These are phyloP conservation scores for Trichoderma guizhouense DNA, from an alignment of 2,329 filamentous ascomycete genomes.

Conservation along the genomic window DNA sequence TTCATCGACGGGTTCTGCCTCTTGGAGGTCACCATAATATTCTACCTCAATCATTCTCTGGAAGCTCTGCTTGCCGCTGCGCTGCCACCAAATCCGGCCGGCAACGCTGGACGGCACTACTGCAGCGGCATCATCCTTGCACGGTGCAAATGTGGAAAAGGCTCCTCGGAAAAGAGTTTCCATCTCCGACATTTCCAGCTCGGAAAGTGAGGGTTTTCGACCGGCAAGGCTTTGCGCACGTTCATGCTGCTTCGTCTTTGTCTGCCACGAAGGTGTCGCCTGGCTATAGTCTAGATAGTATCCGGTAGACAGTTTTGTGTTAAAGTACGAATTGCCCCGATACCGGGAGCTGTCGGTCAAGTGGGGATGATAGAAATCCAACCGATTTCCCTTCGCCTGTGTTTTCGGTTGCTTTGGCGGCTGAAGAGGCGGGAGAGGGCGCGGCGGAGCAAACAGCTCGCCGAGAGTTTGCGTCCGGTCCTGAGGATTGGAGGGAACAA, in stretches of 20 bases:
- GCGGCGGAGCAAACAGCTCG: slow-evolving; percentile 68
- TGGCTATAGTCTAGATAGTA: slow-evolving; percentile 70
- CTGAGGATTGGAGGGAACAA: slow-evolving; percentile 33
- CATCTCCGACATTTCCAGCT: slow-evolving; percentile 63
- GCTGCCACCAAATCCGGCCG: slow-evolving; percentile 74
- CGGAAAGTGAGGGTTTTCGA: slow-evolving; percentile 53
- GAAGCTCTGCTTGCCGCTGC: slow-evolving; percentile 62
- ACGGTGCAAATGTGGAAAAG: slow-evolving; percentile 77
- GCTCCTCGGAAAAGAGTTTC: slow-evolving; percentile 72
- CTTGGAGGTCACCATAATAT: slow-evolving; percentile 40
- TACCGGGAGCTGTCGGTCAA: slow-evolving; percentile 53
- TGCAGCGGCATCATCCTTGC: slow-evolving; percentile 68
- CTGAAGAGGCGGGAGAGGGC: slow-evolving; percentile 62
- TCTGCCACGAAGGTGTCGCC: slow-evolving; percentile 53
- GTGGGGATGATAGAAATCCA: slow-evolving; percentile 54
- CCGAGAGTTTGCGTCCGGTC: slow-evolving; percentile 64
- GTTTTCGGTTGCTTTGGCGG: slow-evolving; percentile 70
- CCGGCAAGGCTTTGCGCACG: slow-evolving; percentile 65
- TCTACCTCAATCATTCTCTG: slow-evolving; percentile 60
- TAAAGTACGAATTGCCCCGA: slow-evolving; percentile 60
- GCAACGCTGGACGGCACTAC: slow-evolving; percentile 66
- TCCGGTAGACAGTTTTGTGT: slow-evolving; percentile 62
- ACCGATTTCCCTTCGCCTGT: slow-evolving; percentile 59
- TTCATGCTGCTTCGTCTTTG: slow-evolving; percentile 65
- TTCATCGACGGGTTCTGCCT: slow-evolving; percentile 35